These are phyloP conservation scores for Phytophthora melonis DNA, from an alignment of 352 stramenopile species.

Conservation along the genomic window DNA sequence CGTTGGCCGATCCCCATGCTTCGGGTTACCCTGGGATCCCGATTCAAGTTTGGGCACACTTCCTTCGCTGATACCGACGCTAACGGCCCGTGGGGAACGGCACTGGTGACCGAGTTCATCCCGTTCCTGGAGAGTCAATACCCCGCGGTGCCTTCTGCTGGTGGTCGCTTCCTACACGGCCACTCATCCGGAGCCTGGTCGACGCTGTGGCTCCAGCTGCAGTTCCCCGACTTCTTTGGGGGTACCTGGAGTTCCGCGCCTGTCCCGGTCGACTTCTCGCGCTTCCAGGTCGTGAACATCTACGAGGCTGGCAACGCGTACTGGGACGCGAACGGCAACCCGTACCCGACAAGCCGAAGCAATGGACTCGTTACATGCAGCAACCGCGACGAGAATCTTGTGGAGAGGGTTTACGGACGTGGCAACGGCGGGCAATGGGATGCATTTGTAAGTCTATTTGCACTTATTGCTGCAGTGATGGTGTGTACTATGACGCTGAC, in stretches of 20 bases:
- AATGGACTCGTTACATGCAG: constrained; percentile 62
- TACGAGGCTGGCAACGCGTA: constrained; percentile 80
- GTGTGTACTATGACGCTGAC: not conserved
- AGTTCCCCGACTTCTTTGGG: constrained; percentile 77
- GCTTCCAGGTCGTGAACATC: constrained; percentile 77
- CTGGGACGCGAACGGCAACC: constrained; percentile 67
- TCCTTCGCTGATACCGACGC: constrained; percentile 74
- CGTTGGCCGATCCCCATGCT: constrained; percentile 71
- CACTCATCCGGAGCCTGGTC: constrained; percentile 81
- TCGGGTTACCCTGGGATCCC: constrained; percentile 75
- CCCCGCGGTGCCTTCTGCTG: constrained; percentile 36
- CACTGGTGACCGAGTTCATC: constrained; percentile 76
- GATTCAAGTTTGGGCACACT: constrained; percentile 81
- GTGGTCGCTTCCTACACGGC: constrained; percentile 70
- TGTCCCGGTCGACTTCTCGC: constrained; percentile 75
- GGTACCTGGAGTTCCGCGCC: constrained; percentile 79
- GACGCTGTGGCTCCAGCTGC: constrained; percentile 79
- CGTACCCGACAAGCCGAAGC: constrained; percentile 66
- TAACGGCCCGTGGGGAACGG: constrained; percentile 76
- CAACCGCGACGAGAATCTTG: constrained; percentile 77
- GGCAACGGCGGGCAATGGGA: constrained; percentile 85
- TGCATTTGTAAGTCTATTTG: constrained; percentile 66
- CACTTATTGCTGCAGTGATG: not conserved
- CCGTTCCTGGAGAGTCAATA: constrained; percentile 70
- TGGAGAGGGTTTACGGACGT: constrained; percentile 69